Conservation (phyloP, 139 green algal genomes). For the Picochlorum sp. region DNA sequence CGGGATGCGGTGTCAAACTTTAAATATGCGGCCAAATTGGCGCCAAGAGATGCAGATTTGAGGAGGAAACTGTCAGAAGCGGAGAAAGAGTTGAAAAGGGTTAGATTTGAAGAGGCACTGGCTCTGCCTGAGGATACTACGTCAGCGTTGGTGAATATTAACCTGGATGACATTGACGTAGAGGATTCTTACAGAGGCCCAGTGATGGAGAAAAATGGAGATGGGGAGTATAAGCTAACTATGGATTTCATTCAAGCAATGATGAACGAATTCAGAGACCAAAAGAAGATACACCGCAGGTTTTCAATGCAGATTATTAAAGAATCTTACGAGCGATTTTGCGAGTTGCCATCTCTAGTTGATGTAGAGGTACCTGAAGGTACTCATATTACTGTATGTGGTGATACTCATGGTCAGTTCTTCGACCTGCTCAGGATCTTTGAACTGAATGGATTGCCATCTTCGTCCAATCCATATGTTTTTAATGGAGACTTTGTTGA, state of each 20-base stretch:
- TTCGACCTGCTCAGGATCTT: constrained; percentile 97
- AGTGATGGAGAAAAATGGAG: constrained; percentile 48
- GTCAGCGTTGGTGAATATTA: constrained; percentile 36
- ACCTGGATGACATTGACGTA: constrained; percentile 60
- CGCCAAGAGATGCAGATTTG: constrained; percentile 78
- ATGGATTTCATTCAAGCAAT: constrained; percentile 80
- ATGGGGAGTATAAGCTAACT: constrained; percentile 57
- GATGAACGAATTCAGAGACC: constrained; percentile 79
- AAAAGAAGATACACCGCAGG: constrained; percentile 69
- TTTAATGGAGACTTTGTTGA: constrained; percentile 97
- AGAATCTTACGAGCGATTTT: constrained; percentile 34
- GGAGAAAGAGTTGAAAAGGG: constrained; percentile 78
- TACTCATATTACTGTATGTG: constrained; percentile 75
- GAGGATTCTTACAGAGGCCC: constrained; percentile 80
- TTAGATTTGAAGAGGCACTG: constrained; percentile 81
- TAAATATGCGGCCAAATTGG: constrained; percentile 55
- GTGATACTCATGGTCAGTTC: constrained; percentile 84
- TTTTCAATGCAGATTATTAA: constrained; percentile 58
- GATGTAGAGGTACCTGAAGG: constrained; percentile 49
- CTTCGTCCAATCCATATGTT: constrained; percentile 85
- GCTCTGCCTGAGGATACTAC: constrained; percentile 36
- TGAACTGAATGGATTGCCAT: constrained; percentile 82
- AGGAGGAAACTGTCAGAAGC: constrained; percentile 74
- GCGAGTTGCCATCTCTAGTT: constrained; percentile 56
- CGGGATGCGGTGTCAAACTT: constrained; percentile 88